Percentiles rank a stretch among this genome's conserved stretches.
These are phyloP conservation scores for Aspergillus cavernicola DNA, from an alignment of 495 filamentous ascomycete species.

Conservation along the genomic window DNA sequence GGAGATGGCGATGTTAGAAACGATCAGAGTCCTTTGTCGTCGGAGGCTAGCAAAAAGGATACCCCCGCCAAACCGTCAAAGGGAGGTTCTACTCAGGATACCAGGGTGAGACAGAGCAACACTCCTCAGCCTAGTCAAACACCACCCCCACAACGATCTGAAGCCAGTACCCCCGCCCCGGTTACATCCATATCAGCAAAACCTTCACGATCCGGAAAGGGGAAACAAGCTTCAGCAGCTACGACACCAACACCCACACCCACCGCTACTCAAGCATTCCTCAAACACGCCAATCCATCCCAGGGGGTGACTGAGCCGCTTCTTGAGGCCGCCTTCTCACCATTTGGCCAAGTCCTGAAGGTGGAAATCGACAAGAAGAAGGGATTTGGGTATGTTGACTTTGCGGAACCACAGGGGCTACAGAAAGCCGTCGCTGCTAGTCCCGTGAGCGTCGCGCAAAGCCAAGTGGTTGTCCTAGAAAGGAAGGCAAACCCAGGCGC, in stretches of 20 bases:
- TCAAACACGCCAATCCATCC: conserved; percentile 88
- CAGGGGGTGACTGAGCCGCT: conserved; percentile 83
- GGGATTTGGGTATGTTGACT: conserved; percentile 88
- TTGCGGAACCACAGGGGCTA: conserved; percentile 64
- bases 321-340: conserved; percentile 65
- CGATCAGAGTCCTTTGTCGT: conserved; percentile 24
- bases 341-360: conserved; percentile 65
- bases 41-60: conserved; percentile 36
- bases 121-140: conserved; percentile 26
- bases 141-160: conserved; percentile 24
- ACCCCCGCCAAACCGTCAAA: conserved; percentile 27
- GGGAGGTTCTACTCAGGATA: conserved; percentile 23
- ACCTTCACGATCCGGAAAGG: conserved; percentile 26
- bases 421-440: conserved; percentile 77
- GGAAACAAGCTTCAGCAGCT: conserved; percentile 29
- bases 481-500: conserved; percentile 54
- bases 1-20: conserved; percentile 32
- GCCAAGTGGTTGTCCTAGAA: conserved; percentile 81
- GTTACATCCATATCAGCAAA: conserved; percentile 31
- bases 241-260: conserved; percentile 22
- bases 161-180: conserved; percentile 24
- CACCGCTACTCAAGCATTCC: conserved; percentile 75
- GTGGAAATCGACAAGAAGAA: conserved; percentile 92
- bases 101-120: conserved; percentile 21
- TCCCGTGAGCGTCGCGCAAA: conserved; percentile 75